These are phyloP conservation scores for Salix dunnii DNA, from an alignment of 345 rosid genomes.

Conservation along the genomic window DNA sequence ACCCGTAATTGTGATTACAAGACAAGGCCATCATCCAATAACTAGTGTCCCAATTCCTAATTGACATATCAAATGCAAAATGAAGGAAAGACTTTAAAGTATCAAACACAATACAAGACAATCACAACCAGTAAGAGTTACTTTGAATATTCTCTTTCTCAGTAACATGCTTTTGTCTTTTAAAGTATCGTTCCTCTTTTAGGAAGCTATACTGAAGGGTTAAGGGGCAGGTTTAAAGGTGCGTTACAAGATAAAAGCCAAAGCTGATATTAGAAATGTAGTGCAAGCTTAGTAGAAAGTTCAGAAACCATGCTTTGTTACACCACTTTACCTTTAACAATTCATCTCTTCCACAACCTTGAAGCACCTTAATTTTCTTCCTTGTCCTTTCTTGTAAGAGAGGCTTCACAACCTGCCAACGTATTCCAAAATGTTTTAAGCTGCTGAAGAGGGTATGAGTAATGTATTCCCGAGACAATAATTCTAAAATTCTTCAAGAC, in stretches of 20 bases:
- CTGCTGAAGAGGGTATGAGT: neutral
- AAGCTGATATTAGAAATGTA: neutral
- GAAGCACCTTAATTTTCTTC: constrained; percentile 70
- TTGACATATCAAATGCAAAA: no score
- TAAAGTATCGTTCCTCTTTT: no score
- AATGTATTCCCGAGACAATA: no score
- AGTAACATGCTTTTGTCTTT: no score
- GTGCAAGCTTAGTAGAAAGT: neutral
- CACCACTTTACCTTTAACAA: constrained; percentile 54
- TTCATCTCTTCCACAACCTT: constrained; percentile 76
- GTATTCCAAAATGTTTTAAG: neutral
- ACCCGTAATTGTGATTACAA: no score
- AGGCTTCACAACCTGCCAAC: constrained; percentile 77
- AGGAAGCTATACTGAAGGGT: no score
- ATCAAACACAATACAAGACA: no score
- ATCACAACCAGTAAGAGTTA: no score
- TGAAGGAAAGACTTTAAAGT: no score
- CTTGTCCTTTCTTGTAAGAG: constrained; percentile 92
- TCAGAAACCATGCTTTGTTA: neutral
- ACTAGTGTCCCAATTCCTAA: no score
- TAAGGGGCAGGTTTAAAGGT: neutral
- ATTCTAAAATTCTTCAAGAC: neutral
- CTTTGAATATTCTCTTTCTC: no score
- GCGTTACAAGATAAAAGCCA: neutral
- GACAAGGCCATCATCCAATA: no score